phyloP scores from a whole-genome alignment of 2,329 filamentous ascomycete genomes.

The Neofusicoccum sp. region DNA sequence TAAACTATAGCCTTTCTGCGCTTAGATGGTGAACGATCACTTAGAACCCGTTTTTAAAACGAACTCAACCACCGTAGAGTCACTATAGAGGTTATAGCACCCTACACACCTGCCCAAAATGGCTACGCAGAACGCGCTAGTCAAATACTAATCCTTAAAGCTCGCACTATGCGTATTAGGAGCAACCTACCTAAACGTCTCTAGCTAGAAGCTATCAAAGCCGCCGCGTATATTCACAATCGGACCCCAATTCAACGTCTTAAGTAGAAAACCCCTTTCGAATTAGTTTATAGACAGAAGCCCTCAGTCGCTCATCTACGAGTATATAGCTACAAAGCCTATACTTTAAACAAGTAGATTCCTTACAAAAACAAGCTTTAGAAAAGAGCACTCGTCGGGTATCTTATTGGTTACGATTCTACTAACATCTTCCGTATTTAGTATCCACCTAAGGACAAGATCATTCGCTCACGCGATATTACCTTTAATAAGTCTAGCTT shows the following conservation, averaged over 20 bases:
- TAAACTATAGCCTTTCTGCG: neutral
- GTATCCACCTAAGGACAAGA: constrained; percentile 17
- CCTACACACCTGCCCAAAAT: constrained; percentile 23
- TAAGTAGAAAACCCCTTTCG: constrained; percentile 27
- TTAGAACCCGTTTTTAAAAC: neutral
- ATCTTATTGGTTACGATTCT: constrained; percentile 27
- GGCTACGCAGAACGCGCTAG: constrained; percentile 23
- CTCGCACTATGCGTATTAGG: constrained; percentile 11
- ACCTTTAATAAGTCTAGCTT: constrained; percentile 4
- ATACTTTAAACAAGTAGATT: constrained; percentile 16
- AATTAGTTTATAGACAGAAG: constrained; percentile 23
- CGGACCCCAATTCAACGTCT: constrained; percentile 22
- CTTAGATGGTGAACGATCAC: neutral
- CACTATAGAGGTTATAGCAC: neutral
- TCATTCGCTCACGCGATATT: constrained; percentile 21
- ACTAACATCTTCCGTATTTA: constrained; percentile 27
- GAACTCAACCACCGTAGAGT: neutral
- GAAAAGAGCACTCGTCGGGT: constrained; percentile 24
- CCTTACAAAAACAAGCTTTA: neutral
- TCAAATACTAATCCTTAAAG: constrained; percentile 21
- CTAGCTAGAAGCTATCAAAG: constrained; percentile 20
- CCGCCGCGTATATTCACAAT: constrained; percentile 25
- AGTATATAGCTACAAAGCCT: constrained; percentile 23
- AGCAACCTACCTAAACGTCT: constrained; percentile 21
- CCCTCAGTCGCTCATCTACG: constrained; percentile 23